Conservation (phyloP, 2,329 filamentous ascomycete species). For the Arthrobotrys musiformis region DNA sequence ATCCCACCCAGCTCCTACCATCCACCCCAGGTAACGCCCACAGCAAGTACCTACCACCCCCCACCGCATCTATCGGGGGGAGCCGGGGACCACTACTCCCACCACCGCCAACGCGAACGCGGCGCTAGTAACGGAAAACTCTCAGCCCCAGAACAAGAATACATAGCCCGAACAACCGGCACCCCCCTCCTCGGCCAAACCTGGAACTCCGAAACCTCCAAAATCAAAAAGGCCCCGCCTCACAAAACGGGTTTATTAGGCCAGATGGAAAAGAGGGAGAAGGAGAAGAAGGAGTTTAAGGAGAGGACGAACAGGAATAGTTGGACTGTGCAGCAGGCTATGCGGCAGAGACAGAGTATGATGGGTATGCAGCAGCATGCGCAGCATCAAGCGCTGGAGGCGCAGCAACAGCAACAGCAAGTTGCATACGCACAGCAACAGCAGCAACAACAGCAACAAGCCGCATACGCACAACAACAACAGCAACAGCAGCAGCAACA, state of each 20-base stretch:
- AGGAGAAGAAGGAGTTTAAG: constrained; percentile 77
- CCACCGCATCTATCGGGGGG: constrained; percentile 35
- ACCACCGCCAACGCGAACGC: constrained; percentile 61
- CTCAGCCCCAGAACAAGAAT: constrained; percentile 88
- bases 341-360: constrained; percentile 71
- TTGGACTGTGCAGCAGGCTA: constrained; percentile 77
- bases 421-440: constrained; percentile 60
- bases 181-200: constrained; percentile 72
- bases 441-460: constrained; percentile 60
- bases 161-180: constrained; percentile 83
- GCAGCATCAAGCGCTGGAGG: constrained; percentile 45
- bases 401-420: constrained; percentile 60
- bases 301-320: constrained; percentile 65
- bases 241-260: constrained; percentile 75
- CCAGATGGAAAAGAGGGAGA: constrained; percentile 81
- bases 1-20: constrained; percentile 20
- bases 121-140: constrained; percentile 69
- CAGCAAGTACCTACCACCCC: constrained; percentile 5
- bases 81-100: constrained; percentile 61
- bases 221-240: constrained; percentile 64
- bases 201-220: constrained; percentile 62
- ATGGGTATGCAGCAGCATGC: constrained; percentile 60
- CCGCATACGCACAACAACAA: constrained; percentile 61
- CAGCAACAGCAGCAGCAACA: constrained; percentile 60
- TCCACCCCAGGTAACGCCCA: constrained; percentile 6